Evolutionary conservation across 1,284 basidiomycete genomes (phyloP), one percentile per base, ranked within the genome.

Genomic region (Moniliophthora roreri): DNA sequence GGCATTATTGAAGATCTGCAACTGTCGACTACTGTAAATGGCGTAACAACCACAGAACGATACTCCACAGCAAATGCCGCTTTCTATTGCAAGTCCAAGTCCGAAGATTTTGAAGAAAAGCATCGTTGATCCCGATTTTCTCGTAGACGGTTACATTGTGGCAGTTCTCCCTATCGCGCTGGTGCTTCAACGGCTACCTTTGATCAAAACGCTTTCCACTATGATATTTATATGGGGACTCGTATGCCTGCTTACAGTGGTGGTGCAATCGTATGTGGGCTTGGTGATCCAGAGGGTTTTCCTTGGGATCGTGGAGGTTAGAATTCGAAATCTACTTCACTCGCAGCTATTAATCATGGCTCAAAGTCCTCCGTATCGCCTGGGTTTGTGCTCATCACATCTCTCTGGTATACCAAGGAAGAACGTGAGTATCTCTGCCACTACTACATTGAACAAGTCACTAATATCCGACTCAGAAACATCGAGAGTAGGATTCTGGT

Each of bases 11-110:
- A 42, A 11, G 55, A 56, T 35, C 28, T 56, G 53, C 34, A 48
- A 2, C 53, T 54, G 20, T 54, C 48, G 7, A 50, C 48, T 2
- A 48, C 40, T n/a, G 35, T 34, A 4, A 49, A 50, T 13, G 53
- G 53, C 1, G 48, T 53, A 5, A 35, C 46, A 11, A 53, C 55
- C 7, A 56, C 55, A 9, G 21, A 56, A 35, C 51, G 52, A 8
- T 56, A 56, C 37, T 56, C 55, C 8, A 56, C 51, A 8, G 55
- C 52, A 13, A 54, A 54, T 53, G 55, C 46, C 24, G 47, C 47
- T 8, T 52, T 53, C 28, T 50, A 56, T 34, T 52, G 50, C 53
- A 9, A 11, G 39, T 32, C 20, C 15, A 13, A 20, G 15, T 7
- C 13, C 7, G 20, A 1, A 35, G 15, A 8, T 28, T 32, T 6